A percentile compares a stretch with the other conserved stretches of the same genome.
Conservation (phyloP, 768 basidiomycete species). For the Pleurotus tuoliensis region DNA sequence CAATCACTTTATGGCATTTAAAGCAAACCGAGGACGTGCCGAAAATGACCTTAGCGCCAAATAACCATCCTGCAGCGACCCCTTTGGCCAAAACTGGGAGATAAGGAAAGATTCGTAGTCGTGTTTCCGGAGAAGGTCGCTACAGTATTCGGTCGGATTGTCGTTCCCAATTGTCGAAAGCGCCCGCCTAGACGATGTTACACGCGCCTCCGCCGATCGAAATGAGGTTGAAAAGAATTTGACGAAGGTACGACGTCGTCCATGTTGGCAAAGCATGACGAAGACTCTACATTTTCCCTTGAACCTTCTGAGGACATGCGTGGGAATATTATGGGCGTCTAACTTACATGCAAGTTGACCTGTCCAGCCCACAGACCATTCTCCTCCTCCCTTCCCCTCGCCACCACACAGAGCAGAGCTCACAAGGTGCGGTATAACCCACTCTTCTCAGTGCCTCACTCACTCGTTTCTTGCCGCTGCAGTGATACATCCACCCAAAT, state of each 20-base stretch:
- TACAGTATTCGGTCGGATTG: constrained; percentile 63
- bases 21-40: constrained; percentile 42
- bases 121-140: constrained; percentile 64
- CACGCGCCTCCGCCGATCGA: neutral
- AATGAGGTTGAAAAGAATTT: neutral
- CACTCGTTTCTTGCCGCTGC: too few species aligned
- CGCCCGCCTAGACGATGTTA: neutral
- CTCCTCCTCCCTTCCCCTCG: too few species aligned
- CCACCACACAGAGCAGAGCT: too few species aligned
- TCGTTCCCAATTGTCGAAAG: constrained; percentile 8
- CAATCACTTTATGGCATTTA: constrained; percentile 7
- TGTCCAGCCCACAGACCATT: too few species aligned
- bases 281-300: neutral
- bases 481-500: too few species aligned
- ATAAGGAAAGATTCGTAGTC: constrained; percentile 80
- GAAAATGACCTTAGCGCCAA: constrained; percentile 82
- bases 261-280: neutral
- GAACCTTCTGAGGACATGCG: neutral
- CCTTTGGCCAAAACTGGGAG: constrained; percentile 67
- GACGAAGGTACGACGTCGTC: neutral
- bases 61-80: constrained; percentile 55
- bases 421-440: too few species aligned
- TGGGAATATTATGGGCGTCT: neutral
- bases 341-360: too few species aligned
- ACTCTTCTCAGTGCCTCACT: too few species aligned